Evolutionary conservation across 2,329 filamentous ascomycete species (phyloP), one percentile per base, ranked within the genome.

Genomic region (Dactylella cylindrospora): DNA sequence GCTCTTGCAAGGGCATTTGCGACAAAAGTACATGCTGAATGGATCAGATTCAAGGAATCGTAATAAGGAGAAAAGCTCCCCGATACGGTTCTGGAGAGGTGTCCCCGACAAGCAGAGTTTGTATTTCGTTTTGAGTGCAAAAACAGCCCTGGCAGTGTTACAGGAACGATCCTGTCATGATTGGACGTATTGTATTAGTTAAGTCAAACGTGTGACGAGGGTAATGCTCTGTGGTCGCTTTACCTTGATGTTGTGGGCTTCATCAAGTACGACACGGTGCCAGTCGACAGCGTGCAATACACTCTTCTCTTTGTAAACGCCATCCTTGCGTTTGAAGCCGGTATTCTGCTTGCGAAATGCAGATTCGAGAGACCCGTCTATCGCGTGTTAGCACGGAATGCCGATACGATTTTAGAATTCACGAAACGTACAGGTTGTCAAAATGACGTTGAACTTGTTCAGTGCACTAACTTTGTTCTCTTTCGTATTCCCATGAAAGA

Each of bases 101-200:
- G 93, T 98, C 6, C 93, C 93, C 12, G 88, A 93, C 59, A 98
- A 78, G 71, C 93, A 98, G 89, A 93, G 97, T 68, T 94, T 94
- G 74, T 93, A 95, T 13, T 80, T 83, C 13, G 86, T 87, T 61
- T 90, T 84, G 33, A 98, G 77, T 1, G 90, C 90, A 71, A 97
- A 97, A 72, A 91, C 97, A 32, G 93, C 91, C 73, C 88, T 95
- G 17, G 93, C 93, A 9, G 93, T 93, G 75, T 90, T 88, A 6
- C 90, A 95, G 17, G 84, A 89, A 62, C 91, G 84, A 8, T 84
- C 84, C 77, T 88, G 22, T 23, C 15, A 28, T 12, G 35, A 64
- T 59, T 69, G 64, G 68, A 64, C 66, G 49, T 46, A 36, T 35
- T 35, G 10, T 20, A 69, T 50, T 22, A 49, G 41, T 12, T 22